Evolutionary conservation across 306 rosid species (phyloP).

Genomic region (Gillenia trifoliata): DNA sequence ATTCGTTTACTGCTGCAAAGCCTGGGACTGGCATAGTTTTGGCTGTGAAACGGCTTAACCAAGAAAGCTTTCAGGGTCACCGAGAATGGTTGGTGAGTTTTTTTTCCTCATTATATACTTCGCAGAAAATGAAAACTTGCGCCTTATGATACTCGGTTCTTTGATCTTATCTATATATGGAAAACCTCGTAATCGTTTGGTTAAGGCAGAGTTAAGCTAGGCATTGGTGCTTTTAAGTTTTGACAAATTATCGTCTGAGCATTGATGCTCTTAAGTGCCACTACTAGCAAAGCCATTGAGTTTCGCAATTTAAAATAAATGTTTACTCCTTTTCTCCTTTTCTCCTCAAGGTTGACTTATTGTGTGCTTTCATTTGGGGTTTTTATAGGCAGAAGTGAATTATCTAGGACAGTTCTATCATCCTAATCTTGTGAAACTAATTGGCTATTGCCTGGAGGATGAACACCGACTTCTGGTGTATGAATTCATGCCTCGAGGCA

Average conservation of each 20-base stretch:
- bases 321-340: too few species aligned
- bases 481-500: slow-evolving; percentile 54
- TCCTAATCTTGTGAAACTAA: slow-evolving; percentile 41
- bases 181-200: neutral
- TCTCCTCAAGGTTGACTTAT: slow-evolving; percentile 4
- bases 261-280: neutral
- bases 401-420: slow-evolving; percentile 47
- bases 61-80: slow-evolving; percentile 48
- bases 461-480: slow-evolving; percentile 50
- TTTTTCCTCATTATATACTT: neutral
- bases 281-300: neutral
- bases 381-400: slow-evolving; percentile 49
- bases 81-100: slow-evolving; percentile 52
- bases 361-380: neutral
- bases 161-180: neutral
- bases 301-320: neutral
- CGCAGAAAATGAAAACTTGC: neutral
- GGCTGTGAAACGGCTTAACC: slow-evolving; percentile 48
- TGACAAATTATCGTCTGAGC: neutral
- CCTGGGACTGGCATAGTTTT: slow-evolving; percentile 50
- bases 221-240: neutral
- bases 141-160: neutral
- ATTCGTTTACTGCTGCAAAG: slow-evolving; percentile 41
- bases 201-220: slow-evolving; percentile 1
- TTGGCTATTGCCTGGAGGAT: slow-evolving; percentile 54